Evolutionary conservation across 257 asterid species (phyloP).

Genomic region (Knoxia roxburghii): DNA sequence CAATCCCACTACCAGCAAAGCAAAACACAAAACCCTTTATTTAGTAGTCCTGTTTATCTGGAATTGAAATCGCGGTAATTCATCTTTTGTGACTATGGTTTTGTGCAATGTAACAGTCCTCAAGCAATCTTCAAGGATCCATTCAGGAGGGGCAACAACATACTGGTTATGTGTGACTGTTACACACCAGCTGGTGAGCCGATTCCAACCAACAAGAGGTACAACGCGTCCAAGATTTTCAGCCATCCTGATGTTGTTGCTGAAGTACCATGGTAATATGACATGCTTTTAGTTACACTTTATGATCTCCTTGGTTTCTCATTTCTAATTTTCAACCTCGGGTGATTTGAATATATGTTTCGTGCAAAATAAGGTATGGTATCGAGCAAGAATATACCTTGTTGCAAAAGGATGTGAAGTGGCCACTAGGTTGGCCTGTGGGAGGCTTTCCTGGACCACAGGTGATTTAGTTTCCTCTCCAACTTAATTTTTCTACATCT

Average conservation of each 20-base stretch:
- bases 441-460: constrained; percentile 98
- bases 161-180: constrained; percentile 86
- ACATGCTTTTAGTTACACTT: neutral
- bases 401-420: constrained; percentile 61
- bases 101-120: constrained; percentile 46
- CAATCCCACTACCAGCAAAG: too few relatives aligned
- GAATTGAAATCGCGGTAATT: too few relatives aligned
- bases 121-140: constrained; percentile 93
- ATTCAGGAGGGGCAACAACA: constrained; percentile 77
- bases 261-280: constrained; percentile 69
- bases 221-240: constrained; percentile 64
- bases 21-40: too few relatives aligned
- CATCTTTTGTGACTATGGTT: neutral
- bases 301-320: neutral
- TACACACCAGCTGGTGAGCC: constrained; percentile 94
- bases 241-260: constrained; percentile 62
- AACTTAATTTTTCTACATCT: neutral
- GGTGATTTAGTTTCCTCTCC: constrained; percentile 30
- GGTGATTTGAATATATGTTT: neutral
- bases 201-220: constrained; percentile 79
- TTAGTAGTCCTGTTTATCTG: too few relatives aligned
- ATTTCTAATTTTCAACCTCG: neutral
- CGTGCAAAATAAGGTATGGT: constrained; percentile 56
- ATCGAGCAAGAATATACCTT: constrained; percentile 95
- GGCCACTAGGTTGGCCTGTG: constrained; percentile 95